Conservation (phyloP, 208 protist genomes). For the Borovskyia barvae region DNA sequence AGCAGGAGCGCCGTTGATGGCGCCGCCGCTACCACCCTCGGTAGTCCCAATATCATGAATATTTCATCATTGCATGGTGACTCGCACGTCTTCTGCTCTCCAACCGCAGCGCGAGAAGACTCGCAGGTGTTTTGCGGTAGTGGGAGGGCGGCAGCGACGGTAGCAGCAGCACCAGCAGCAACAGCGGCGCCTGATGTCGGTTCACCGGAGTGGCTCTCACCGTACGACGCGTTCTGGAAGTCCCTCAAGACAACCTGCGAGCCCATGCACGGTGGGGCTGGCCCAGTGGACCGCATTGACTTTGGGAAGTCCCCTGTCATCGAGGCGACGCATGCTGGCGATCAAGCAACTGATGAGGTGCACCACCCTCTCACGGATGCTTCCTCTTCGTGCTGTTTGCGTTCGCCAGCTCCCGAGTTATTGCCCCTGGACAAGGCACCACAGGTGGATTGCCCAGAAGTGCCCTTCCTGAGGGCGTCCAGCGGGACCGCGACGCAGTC, state of each 20-base stretch:
- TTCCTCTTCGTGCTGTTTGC: no score
- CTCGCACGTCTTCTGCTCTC: background rate
- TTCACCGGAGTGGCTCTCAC: constrained; percentile 16
- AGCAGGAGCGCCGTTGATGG: background rate
- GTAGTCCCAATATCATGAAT: background rate
- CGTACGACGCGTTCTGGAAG: constrained; percentile 16
- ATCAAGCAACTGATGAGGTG: no score
- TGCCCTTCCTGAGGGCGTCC: no score
- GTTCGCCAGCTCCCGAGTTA: no score
- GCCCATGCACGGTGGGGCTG: background rate
- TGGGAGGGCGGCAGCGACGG: background rate
- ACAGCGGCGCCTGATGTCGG: background rate
- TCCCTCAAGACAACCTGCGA: background rate
- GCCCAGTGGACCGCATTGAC: background rate
- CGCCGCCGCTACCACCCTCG: background rate
- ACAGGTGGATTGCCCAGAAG: no score
- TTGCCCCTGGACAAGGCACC: no score
- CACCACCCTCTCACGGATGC: no score
- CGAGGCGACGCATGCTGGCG: background rate
- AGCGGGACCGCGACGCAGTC: no score
- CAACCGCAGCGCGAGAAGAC: background rate
- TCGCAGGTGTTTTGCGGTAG: background rate
- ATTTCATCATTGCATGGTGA: background rate
- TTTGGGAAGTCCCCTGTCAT: background rate
- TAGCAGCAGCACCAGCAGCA: background rate